Conservation (phyloP, 2,329 filamentous ascomycete species). For the Kalmusia sp. region DNA sequence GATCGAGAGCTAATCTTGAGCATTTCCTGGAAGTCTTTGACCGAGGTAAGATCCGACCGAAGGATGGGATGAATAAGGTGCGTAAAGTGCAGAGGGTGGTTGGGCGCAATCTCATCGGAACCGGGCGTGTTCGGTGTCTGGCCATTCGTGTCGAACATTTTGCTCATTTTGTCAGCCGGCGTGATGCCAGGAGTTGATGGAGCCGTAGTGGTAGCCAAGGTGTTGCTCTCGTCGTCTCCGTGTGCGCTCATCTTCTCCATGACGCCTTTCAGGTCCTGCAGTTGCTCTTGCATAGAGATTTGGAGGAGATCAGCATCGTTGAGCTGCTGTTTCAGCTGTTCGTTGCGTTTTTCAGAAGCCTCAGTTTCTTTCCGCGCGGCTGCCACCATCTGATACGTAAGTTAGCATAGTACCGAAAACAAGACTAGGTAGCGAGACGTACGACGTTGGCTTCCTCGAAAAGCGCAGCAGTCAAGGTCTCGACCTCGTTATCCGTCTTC, state of each 20-base stretch:
- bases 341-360: slow-evolving; percentile 80
- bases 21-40: slow-evolving; percentile 83
- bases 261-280: slow-evolving; percentile 87
- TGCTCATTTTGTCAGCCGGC: slow-evolving; percentile 63
- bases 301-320: slow-evolving; percentile 86
- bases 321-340: slow-evolving; percentile 84
- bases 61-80: slow-evolving; percentile 85
- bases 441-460: slow-evolving; percentile 96
- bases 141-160: slow-evolving; percentile 67
- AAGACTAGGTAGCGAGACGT: slow-evolving; percentile 23
- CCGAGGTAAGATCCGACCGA: slow-evolving; percentile 80
- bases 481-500: slow-evolving; percentile 89
- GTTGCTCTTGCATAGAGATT: slow-evolving; percentile 89
- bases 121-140: slow-evolving; percentile 57
- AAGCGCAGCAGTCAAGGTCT: slow-evolving; percentile 87
- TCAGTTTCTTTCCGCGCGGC: slow-evolving; percentile 86
- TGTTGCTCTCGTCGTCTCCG: slow-evolving; percentile 73
- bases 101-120: slow-evolving; percentile 62
- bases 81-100: slow-evolving; percentile 75
- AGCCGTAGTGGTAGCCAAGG: slow-evolving; percentile 68
- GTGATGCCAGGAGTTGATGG: slow-evolving; percentile 80
- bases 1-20: slow-evolving; percentile 68
- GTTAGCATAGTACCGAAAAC: slow-evolving; percentile 18
- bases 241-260: slow-evolving; percentile 85
- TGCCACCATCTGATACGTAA: slow-evolving; percentile 76